Evolutionary conservation across 129 eudicot genomes (phyloP).

Genomic region (Deinandra increscens): DNA sequence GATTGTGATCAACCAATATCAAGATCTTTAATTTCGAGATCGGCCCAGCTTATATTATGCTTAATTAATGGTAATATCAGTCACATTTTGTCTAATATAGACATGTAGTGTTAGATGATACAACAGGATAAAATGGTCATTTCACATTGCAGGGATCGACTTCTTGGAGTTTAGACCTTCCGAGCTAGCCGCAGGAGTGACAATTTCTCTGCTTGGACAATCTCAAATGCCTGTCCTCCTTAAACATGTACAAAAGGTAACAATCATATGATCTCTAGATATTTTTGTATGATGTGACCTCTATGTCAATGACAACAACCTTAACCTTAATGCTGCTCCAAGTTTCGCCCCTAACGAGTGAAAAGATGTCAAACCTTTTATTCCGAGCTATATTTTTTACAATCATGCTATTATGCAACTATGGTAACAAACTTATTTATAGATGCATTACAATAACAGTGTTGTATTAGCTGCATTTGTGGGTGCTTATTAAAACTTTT

Average conservation of each 20-base stretch:
- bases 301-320: no score
- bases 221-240: conserved; percentile 39
- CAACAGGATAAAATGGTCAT: conserved; percentile 21
- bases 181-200: conserved; percentile 81
- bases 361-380: no score
- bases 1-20: conserved; percentile 42
- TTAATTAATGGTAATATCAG: conserved; percentile 42
- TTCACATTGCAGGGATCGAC: conserved; percentile 57
- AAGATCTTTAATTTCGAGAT: conserved; percentile 37
- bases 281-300: neutral
- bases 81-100: neutral
- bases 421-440: neutral
- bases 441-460: neutral
- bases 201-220: conserved; percentile 50
- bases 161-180: conserved; percentile 77
- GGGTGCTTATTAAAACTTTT: neutral
- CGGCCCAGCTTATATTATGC: conserved; percentile 59
- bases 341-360: no score
- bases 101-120: conserved; percentile 6
- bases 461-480: neutral
- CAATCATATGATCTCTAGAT: conserved; percentile 21
- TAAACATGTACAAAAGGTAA: conserved; percentile 59
- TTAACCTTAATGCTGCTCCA: no score
- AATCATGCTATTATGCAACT: neutral
- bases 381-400: no score